Evolutionary conservation across 352 stramenopile genomes (phyloP), one percentile per base, ranked within the genome.

Genomic region (Halophytophthora polymorphica): DNA sequence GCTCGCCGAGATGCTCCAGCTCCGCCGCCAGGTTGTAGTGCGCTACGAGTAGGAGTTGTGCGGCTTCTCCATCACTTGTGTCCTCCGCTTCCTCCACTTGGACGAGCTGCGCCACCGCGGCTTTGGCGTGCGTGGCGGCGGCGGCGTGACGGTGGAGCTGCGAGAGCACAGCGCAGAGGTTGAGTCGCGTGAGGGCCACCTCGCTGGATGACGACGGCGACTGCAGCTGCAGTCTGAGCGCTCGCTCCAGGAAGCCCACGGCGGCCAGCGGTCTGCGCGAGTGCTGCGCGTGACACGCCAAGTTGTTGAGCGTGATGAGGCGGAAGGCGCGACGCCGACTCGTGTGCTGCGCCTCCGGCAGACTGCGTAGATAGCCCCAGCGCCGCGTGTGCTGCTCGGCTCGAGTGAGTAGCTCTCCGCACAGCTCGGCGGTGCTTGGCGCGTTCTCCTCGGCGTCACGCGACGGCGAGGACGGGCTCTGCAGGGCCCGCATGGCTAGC

Each of bases 11-110:
- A 44, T 86, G 73, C 60, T 88, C 74, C 7, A 74, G 50, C 61
- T 88, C 77, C 10, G 80, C 77, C 6, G 68, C 74, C 0, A 76
- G 45, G 34, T 88, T 88, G 56, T 79, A 88, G 38, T 80, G 60
- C 33, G 74, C 72, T 12, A 85, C 64, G 14, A 84, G 42, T 8
- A 78, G 54, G 8, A 87, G 17, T 25, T 76, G 46, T 22, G 45
- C 51, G 8, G 46, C 29, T 19, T 66, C 35, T 12, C 6, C 59
- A 10, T 14, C 17, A 21, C 28, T 53, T 6, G 53, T 23, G 4
- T 36, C 47, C 4, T 37, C 33, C 13, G 28, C 14, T 12, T 46
- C 39, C 22, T 21, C 38, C 38, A 14, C 11, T 54, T 48, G 36
- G 4, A 79, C 61, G 15, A 83, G 54, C 38, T 50, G 19, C 0